Base-by-base conservation (phyloP, 1,284 basidiomycete genomes). In the Puccinia triticina region DNA sequence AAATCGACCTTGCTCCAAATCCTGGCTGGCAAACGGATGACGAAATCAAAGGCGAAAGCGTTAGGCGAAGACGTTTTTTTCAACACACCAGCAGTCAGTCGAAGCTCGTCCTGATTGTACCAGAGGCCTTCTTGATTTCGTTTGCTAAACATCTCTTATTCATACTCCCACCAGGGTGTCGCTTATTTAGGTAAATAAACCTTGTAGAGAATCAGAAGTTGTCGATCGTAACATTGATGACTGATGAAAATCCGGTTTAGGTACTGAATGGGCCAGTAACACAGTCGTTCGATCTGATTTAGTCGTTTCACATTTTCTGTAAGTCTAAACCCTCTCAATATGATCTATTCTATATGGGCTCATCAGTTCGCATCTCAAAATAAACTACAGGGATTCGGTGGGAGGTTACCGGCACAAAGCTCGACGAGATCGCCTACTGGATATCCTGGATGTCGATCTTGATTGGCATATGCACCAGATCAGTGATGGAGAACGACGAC, bases 1-100 rank as follows among this genome's bases (percentile, higher is more conserved):
- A 99, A 99, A 88, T 96, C 95, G 37, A 99, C 96, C 0, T 89
- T 99, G 23, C 90, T 99, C 23, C 93, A 97, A 85, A 93, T 99
- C 83, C 90, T 98, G 7, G 96, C 97, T 0, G 96, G 96, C 7
- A 99, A 98, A 88, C 90, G 92, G 26, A 90, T 98, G 84, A 91
- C 94, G 59, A 90, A 88, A 64, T 86, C 88, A 7, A 87, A 81
- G 57, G 79, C 71, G 14, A 89, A 90, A 77, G 91, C 97, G 85
- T 90, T 94, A 84, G 93, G 90, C 34, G 89, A 90, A 83, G 95
- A 98, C 87, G 95, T 97, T 57, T 98, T 98, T 87, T 88, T 88
- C 85, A 88, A 89, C 64, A 88, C 89, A 10, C 89, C 89, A 0
- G 86, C 86, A 23, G 88, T 88, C 75, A 82, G 88, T 50, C 48